Conservation (phyloP, 345 rosid species). For the Eucalyptus sideroxylon region DNA sequence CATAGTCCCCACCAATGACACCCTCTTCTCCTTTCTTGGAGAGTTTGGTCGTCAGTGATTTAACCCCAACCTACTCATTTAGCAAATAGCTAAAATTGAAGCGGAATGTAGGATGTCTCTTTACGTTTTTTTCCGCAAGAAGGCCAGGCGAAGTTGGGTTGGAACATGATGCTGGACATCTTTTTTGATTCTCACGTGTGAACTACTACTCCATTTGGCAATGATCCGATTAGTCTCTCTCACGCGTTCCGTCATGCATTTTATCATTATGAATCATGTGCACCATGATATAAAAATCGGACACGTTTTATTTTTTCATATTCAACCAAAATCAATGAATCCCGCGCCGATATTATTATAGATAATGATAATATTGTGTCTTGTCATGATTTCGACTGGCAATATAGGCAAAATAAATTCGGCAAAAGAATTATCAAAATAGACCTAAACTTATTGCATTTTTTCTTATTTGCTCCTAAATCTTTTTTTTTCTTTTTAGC, state of each 20-base stretch:
- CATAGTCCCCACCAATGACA: no score
- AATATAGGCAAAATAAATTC: no score
- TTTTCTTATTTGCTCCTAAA: no score
- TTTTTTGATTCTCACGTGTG: no score
- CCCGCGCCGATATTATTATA: no score
- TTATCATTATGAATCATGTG: not conserved
- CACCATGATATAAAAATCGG: not conserved
- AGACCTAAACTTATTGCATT: no score
- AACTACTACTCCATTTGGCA: not conserved
- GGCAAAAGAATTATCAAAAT: no score
- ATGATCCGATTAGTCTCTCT: not conserved
- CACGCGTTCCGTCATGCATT: not conserved
- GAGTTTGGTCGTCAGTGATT: not conserved
- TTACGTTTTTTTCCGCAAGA: no score
- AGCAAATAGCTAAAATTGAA: not conserved
- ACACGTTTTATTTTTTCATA: not conserved
- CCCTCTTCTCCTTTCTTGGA: no score
- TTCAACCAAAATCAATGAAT: not conserved
- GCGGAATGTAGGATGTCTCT: not conserved
- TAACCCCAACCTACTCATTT: not conserved
- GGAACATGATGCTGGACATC: not conserved
- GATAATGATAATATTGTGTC: no score
- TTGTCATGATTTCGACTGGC: not conserved
- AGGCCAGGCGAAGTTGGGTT: not conserved
- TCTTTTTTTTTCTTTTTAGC: no score